phyloP scores from a whole-genome alignment of 176 grass and related monocot genomes.

The Rhynchospora pubera region DNA sequence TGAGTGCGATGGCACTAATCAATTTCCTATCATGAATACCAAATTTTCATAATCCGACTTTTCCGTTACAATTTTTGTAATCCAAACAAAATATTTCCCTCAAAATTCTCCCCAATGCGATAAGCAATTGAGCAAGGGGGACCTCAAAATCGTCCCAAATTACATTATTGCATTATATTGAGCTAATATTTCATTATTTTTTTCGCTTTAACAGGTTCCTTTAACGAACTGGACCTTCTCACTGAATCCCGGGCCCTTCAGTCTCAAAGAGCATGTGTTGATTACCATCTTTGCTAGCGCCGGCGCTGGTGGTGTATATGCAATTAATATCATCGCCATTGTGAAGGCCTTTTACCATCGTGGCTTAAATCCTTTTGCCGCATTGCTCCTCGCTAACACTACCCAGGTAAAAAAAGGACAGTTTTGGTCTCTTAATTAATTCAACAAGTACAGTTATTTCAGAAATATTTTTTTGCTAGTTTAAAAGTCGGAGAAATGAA shows the following conservation, averaged over 20 bases:
- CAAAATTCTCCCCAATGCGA: not conserved
- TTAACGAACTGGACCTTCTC: constrained; percentile 38
- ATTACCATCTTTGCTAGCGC: constrained; percentile 60
- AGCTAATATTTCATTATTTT: not conserved
- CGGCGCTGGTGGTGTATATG: constrained; percentile 42
- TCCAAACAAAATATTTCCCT: not conserved
- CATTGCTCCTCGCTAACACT: constrained; percentile 42
- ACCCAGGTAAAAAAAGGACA: constrained; percentile 26
- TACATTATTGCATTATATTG: not conserved
- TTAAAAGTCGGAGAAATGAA: not conserved
- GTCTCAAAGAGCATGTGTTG: constrained; percentile 63
- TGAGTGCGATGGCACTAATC: no score
- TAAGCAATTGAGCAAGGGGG: not conserved
- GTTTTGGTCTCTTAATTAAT: not conserved
- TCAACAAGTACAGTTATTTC: not conserved
- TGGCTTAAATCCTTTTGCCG: constrained; percentile 44
- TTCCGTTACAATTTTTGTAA: not conserved
- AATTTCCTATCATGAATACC: no score
- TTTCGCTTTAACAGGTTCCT: not conserved
- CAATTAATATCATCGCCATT: constrained; percentile 67
- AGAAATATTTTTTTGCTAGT: not conserved
- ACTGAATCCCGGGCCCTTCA: constrained; percentile 62
- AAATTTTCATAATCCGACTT: not conserved
- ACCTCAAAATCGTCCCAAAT: not conserved
- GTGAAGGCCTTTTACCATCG: constrained; percentile 77